Conservation (phyloP, 2,329 filamentous ascomycete genomes). For the Alternaria novae-zelandiae region DNA sequence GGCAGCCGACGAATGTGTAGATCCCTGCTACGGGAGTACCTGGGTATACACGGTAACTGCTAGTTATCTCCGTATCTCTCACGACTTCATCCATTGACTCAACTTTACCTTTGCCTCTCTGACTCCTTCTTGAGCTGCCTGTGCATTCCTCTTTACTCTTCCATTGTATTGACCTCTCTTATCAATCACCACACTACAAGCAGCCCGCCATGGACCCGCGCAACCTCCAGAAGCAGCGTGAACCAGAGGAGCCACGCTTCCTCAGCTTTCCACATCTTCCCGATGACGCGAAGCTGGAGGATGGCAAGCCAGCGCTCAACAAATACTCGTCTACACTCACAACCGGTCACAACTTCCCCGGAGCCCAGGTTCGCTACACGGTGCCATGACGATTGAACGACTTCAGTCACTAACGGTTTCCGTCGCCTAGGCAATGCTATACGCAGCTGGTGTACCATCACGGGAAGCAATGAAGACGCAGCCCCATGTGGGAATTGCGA, state of each 20-base stretch:
- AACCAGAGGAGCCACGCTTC: slow-evolving; percentile 54
- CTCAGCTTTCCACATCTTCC: slow-evolving; percentile 64
- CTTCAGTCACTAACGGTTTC: slow-evolving; percentile 8
- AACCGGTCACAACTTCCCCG: slow-evolving; percentile 85
- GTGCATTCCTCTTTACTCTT: not conserved
- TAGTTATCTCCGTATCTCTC: slow-evolving; percentile 29
- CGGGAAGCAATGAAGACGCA: slow-evolving; percentile 85
- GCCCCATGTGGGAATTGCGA: slow-evolving; percentile 88
- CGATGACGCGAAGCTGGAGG: slow-evolving; percentile 58
- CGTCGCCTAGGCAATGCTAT: slow-evolving; percentile 81
- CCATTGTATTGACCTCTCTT: not conserved
- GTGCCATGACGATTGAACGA: not conserved
- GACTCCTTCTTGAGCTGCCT: not conserved
- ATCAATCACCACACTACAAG: not conserved
- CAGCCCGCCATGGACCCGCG: slow-evolving; percentile 43
- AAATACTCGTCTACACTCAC: slow-evolving; percentile 85
- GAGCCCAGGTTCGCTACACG: slow-evolving; percentile 71
- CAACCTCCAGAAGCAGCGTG: slow-evolving; percentile 44
- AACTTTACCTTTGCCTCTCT: not conserved
- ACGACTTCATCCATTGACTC: slow-evolving; percentile 10
- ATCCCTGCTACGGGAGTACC: slow-evolving; percentile 25
- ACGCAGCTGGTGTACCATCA: slow-evolving; percentile 86
- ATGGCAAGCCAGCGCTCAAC: slow-evolving; percentile 75
- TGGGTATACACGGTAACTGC: slow-evolving; percentile 26
- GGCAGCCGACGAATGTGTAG: slow-evolving; percentile 18